Evolutionary conservation across 2,329 filamentous ascomycete genomes (phyloP), one percentile per base, ranked within the genome.

Genomic region (Tricladium varicosporioides): DNA sequence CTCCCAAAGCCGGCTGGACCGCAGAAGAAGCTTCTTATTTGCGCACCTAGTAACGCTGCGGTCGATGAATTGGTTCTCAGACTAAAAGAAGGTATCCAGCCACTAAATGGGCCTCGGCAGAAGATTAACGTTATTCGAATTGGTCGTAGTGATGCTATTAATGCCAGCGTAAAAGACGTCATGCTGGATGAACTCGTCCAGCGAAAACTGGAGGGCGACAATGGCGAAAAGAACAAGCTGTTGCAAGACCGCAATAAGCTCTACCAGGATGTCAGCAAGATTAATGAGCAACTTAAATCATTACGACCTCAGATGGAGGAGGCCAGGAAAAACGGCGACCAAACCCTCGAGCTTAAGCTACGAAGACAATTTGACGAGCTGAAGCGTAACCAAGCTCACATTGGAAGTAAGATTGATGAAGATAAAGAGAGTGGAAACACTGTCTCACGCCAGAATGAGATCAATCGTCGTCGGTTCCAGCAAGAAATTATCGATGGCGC

Each of bases 21-120:
- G 15, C 77, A 83, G 1, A 97, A 96, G 75, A 99, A 97, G 72
- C 79, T 99, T 22, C 81, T 99, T 22, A 91, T 99, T 19, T 99
- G 94, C 69, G 94, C 94, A n/a, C 94, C 94, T 13, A 97, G 92
- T 79, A 99, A 99, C 72, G 94, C 94, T 5, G 94, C 94, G 32
- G 94, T 99, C 5, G 94, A 99, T 71, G 94, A 99, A 72, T 72
- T 99, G 60, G 94, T 99, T 15, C 86, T 97, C 72, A 88, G 94
- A 75, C 82, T 99, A 68, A 97, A 96, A 74, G 78, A 84, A 53
- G 94, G 94, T 4, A 82, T 99, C 52, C 93, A 87, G 68, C 92
- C 91, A 0, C 79, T 83, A 57, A 83, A 81, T 45, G 93, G 94
- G 1, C 80, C 85, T 27, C 78, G 79, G 11, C 86, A 89, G 63